phyloP scores from a whole-genome alignment of 495 filamentous ascomycete species.

The Hypoxylon subgilvum region DNA sequence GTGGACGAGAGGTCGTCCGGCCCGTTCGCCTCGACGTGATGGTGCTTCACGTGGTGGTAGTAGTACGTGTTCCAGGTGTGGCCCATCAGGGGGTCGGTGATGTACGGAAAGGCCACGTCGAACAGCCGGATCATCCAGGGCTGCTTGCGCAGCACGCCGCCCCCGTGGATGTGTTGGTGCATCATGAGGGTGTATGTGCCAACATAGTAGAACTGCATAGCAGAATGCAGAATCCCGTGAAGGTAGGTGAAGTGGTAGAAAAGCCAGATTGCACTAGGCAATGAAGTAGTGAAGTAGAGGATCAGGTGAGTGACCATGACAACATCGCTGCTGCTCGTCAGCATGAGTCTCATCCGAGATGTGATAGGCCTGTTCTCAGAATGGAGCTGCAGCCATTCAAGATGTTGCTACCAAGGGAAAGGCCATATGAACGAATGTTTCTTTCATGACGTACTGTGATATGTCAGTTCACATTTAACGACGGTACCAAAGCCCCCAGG shows the following conservation, averaged over 20 bases:
- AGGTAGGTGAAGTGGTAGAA: slow-evolving; percentile 68
- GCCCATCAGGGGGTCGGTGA: slow-evolving; percentile 76
- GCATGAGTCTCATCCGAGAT: slow-evolving; percentile 1
- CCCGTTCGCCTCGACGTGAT: slow-evolving; percentile 83
- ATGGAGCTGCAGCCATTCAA: background rate
- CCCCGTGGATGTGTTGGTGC: slow-evolving; percentile 82
- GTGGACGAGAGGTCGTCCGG: slow-evolving; percentile 77
- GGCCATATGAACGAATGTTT: background rate
- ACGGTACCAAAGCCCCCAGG: no score
- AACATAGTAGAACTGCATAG: slow-evolving; percentile 66
- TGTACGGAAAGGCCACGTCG: slow-evolving; percentile 71
- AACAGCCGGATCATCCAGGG: slow-evolving; percentile 40
- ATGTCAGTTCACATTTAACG: slow-evolving; percentile 19
- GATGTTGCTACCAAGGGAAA: background rate
- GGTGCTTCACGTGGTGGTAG: slow-evolving; percentile 85
- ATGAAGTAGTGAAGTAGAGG: slow-evolving; percentile 69
- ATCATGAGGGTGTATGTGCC: slow-evolving; percentile 80
- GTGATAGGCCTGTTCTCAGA: background rate
- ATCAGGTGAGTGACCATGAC: slow-evolving; percentile 79
- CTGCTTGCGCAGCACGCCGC: slow-evolving; percentile 64
- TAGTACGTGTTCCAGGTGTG: slow-evolving; percentile 86
- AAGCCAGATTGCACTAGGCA: slow-evolving; percentile 69
- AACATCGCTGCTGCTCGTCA: slow-evolving; percentile 60
- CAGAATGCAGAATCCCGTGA: slow-evolving; percentile 68
- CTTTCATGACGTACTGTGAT: slow-evolving; percentile 13